A percentile compares a stretch with the other conserved stretches of the same genome.
phyloP scores from a whole-genome alignment of 345 rosid genomes.

The Conringia planisiliqua region DNA sequence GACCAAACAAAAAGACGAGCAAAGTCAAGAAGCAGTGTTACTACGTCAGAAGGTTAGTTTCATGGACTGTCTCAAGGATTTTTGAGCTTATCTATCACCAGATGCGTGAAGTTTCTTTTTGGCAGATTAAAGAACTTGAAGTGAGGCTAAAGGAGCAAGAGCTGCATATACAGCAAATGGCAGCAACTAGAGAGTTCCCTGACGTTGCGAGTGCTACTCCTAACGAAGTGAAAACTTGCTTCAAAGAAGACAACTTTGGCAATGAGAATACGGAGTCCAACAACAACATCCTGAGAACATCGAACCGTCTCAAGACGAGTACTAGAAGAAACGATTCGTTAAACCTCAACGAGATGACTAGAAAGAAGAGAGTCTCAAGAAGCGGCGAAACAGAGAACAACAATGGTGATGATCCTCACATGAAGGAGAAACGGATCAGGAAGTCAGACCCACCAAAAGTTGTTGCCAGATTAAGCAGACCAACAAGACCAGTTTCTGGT shows the following conservation, averaged over 20 bases:
- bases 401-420: constrained; percentile 30
- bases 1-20: constrained; percentile 54
- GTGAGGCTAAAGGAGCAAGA: constrained; percentile 72
- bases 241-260: constrained; percentile 44
- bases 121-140: constrained; percentile 86
- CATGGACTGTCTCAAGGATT: not conserved
- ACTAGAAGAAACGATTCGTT: constrained; percentile 35
- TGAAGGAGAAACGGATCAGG: constrained; percentile 53
- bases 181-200: constrained; percentile 34
- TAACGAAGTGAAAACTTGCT: constrained; percentile 41
- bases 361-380: constrained; percentile 69
- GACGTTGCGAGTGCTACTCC: constrained; percentile 47
- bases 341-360: constrained; percentile 33
- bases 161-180: constrained; percentile 41
- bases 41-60: constrained; percentile 52
- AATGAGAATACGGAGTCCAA: constrained; percentile 46
- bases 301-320: constrained; percentile 48
- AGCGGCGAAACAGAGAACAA: constrained; percentile 84
- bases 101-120: not conserved
- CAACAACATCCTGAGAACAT: constrained; percentile 53
- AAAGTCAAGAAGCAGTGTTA: constrained; percentile 44
- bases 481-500: constrained; percentile 42
- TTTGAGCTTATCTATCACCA: not conserved
- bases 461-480: constrained; percentile 44
- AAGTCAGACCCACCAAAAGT: constrained; percentile 80